Evolutionary conservation across 805 yeast species (phyloP).

Genomic region (Starmera caribaea): DNA sequence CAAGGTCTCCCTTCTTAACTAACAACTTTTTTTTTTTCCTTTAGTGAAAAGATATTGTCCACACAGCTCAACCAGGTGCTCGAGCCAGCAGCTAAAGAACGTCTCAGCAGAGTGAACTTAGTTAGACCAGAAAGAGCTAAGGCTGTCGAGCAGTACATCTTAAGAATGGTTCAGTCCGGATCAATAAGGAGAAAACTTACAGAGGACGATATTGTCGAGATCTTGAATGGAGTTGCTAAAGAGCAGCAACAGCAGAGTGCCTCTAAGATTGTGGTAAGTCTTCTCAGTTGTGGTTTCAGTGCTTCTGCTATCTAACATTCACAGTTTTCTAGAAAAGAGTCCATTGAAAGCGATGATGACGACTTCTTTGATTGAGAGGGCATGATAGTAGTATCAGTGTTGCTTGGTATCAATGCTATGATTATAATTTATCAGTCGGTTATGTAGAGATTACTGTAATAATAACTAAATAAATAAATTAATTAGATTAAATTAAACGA

Average conservation of each 20-base stretch:
- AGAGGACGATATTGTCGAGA: conserved; percentile 75
- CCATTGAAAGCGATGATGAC: conserved; percentile 23
- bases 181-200: conserved; percentile 63
- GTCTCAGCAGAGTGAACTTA: conserved; percentile 75
- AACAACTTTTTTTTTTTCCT: not conserved
- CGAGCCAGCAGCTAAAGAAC: conserved; percentile 77
- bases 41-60: not conserved
- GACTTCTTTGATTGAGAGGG: conserved; percentile 39
- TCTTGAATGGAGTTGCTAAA: conserved; percentile 73
- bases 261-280: conserved; percentile 43
- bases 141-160: conserved; percentile 74
- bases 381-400: too few species aligned
- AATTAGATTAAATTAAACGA: too few species aligned
- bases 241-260: conserved; percentile 56
- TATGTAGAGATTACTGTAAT: too few species aligned
- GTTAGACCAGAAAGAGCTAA: conserved; percentile 89
- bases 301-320: not conserved
- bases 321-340: conserved; percentile 14
- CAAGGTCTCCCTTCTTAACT: too few species aligned
- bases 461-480: too few species aligned
- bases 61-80: conserved; percentile 53
- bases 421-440: too few species aligned
- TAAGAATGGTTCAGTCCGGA: conserved; percentile 67
- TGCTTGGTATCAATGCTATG: too few species aligned
- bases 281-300: not conserved